Evolutionary conservation across 2,329 filamentous ascomycete species (phyloP).

Genomic region (Neonectria coccinea): DNA sequence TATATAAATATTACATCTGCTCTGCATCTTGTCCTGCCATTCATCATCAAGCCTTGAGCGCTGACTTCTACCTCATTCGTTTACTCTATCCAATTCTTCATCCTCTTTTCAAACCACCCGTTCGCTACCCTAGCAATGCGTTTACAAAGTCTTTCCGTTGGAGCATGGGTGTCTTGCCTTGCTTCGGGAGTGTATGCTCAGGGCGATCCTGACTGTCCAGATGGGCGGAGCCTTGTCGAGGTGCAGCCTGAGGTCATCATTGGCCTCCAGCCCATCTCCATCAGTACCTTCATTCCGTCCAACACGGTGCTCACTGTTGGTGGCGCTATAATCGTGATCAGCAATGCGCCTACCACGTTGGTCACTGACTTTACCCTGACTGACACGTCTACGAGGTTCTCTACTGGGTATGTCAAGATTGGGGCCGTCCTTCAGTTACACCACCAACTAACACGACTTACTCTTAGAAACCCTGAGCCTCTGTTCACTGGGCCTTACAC

Average conservation of each 20-base stretch:
- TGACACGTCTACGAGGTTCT: background rate
- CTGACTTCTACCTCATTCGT: background rate
- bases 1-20: background rate
- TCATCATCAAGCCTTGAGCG: background rate
- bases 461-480: background rate
- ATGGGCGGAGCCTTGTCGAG: background rate
- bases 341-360: background rate
- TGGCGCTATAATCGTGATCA: background rate
- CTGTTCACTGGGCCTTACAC: background rate
- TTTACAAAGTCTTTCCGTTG: background rate
- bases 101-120: background rate
- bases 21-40: background rate
- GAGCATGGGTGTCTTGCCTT: background rate
- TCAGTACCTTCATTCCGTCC: background rate
- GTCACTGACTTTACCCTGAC: conserved; percentile 1
- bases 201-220: background rate
- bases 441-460: background rate
- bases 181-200: background rate
- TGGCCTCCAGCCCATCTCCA: conserved; percentile 2
- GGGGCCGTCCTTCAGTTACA: background rate
- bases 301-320: background rate
- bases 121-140: background rate
- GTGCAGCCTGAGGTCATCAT: background rate
- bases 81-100: background rate
- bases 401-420: background rate